phyloP scores from a whole-genome alignment of 2,329 filamentous ascomycete genomes.

The Penicillium sclerotiorum region DNA sequence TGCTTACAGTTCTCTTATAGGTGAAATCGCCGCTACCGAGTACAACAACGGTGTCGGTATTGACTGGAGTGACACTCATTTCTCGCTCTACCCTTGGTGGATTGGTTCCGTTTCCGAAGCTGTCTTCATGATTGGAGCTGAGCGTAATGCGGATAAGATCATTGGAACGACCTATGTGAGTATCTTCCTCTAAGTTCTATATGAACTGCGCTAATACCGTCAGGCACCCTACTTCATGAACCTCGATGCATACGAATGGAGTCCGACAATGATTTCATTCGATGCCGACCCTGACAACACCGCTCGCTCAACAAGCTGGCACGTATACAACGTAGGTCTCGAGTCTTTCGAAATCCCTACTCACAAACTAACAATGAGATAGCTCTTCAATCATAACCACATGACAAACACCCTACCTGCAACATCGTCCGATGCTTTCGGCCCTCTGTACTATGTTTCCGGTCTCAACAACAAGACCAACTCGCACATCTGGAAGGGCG shows the following conservation, averaged over 20 bases:
- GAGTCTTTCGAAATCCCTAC: background rate
- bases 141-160: conserved; percentile 56
- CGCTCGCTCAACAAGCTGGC: conserved; percentile 33
- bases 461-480: conserved; percentile 42
- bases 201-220: background rate
- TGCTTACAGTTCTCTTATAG: conserved; percentile 7
- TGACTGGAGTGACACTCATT: conserved; percentile 48
- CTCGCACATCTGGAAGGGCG: conserved; percentile 49
- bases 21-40: conserved; percentile 33
- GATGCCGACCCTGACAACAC: conserved; percentile 33
- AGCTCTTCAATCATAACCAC: conserved; percentile 47
- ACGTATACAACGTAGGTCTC: conserved; percentile 33
- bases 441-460: conserved; percentile 51
- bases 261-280: conserved; percentile 34
- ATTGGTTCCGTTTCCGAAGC: conserved; percentile 66
- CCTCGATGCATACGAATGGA: conserved; percentile 31
- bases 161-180: conserved; percentile 33
- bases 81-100: conserved; percentile 58
- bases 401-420: conserved; percentile 51
- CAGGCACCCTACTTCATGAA: conserved; percentile 35
- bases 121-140: conserved; percentile 65
- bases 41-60: conserved; percentile 50
- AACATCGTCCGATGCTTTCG: conserved; percentile 40
- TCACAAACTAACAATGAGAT: background rate
- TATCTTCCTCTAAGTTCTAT: background rate